phyloP scores from a whole-genome alignment of 202 grass and related monocot genomes.

The Cymbopogon flexuosus region DNA sequence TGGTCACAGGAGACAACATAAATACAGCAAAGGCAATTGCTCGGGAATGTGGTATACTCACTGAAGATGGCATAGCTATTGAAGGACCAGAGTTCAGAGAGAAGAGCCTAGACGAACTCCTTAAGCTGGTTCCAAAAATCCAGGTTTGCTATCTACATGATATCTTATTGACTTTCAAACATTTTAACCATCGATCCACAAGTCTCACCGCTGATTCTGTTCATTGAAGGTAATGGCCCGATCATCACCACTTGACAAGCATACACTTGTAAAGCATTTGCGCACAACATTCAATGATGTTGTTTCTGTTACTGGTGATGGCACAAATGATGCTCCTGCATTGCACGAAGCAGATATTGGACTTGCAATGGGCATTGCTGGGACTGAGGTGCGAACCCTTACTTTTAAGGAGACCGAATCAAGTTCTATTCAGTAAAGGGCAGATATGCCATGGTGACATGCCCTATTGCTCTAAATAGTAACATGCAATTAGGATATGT shows the following conservation, averaged over 20 bases:
- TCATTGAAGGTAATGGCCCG: constrained; percentile 82
- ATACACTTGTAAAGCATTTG: constrained; percentile 89
- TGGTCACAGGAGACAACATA: constrained; percentile 99
- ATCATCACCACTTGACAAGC: constrained; percentile 90
- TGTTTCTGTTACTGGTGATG: constrained; percentile 92
- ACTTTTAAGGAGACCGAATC: not conserved
- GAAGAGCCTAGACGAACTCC: constrained; percentile 72
- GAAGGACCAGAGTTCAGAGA: constrained; percentile 94
- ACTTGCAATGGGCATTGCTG: constrained; percentile 94
- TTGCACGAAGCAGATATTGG: constrained; percentile 95
- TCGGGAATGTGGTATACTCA: constrained; percentile 96
- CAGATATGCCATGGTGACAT: not conserved
- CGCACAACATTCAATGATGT: constrained; percentile 82
- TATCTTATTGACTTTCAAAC: constrained; percentile 20
- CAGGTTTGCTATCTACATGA: constrained; percentile 52
- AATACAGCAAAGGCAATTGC: constrained; percentile 93
- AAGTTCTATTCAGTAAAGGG: not conserved
- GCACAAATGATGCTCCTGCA: constrained; percentile 96
- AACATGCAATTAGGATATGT: constrained; percentile 24
- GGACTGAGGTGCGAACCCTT: constrained; percentile 62
- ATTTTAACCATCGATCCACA: not conserved
- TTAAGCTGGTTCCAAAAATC: constrained; percentile 80
- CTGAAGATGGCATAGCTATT: constrained; percentile 78
- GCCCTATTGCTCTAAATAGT: not conserved
- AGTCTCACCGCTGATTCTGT: constrained; percentile 38